phyloP scores from a whole-genome alignment of 495 filamentous ascomycete genomes.

The Platismatia glauca region DNA sequence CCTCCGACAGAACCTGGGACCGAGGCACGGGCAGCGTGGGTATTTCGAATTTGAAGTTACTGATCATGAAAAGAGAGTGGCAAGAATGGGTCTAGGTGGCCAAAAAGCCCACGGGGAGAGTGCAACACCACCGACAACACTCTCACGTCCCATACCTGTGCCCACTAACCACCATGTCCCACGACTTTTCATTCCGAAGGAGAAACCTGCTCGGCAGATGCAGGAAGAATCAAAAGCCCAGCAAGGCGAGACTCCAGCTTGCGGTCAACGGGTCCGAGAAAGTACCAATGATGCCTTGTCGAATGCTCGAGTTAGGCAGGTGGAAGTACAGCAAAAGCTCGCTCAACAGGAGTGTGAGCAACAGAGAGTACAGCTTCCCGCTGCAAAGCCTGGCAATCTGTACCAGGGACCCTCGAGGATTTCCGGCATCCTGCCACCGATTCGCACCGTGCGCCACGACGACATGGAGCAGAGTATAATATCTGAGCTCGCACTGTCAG shows the following conservation, averaged over 20 bases:
- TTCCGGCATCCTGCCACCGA: neutral
- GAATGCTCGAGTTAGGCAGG: neutral
- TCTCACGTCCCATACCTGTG: neutral
- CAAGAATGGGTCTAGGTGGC: neutral
- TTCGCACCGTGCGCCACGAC: neutral
- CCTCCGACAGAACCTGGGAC: neutral
- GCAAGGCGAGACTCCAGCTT: neutral
- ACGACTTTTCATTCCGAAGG: neutral
- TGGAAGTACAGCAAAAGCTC: neutral
- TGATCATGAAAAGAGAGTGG: neutral
- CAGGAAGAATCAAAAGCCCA: neutral
- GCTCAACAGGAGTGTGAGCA: neutral
- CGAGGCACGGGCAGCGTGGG: neutral
- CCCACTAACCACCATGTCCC: neutral
- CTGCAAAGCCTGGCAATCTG: neutral
- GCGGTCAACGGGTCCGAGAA: neutral
- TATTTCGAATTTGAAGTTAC: neutral
- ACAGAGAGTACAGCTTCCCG: neutral
- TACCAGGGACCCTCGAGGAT: neutral
- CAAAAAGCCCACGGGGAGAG: neutral
- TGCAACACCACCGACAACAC: neutral
- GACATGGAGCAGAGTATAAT: neutral
- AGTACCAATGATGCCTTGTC: neutral
- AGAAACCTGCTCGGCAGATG: neutral
- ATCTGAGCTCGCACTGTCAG: neutral